phyloP scores from a whole-genome alignment of 2,329 filamentous ascomycete species.

The Daldinia sp. region DNA sequence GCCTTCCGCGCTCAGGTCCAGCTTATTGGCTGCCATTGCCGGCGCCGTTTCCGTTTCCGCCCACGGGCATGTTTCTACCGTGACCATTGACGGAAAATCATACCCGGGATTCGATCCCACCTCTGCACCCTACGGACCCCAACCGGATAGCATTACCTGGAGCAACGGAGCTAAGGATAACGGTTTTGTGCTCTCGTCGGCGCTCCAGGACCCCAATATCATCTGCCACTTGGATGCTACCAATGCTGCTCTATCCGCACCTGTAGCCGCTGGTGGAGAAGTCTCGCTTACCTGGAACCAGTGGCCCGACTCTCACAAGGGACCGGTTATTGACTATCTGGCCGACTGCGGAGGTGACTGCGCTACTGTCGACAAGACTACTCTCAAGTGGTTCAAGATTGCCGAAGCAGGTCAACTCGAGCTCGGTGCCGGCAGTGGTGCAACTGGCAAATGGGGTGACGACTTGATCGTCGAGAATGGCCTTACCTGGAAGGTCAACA shows the following conservation, averaged over 20 bases:
- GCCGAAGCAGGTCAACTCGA: constrained; percentile 41
- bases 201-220: constrained; percentile 47
- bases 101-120: constrained; percentile 33
- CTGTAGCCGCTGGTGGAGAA: constrained; percentile 65
- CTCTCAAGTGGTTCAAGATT: constrained; percentile 47
- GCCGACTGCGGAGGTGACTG: constrained; percentile 47
- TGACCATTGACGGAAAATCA: constrained; percentile 37
- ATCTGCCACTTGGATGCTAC: constrained; percentile 50
- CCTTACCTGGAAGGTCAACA: constrained; percentile 56
- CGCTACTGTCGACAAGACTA: constrained; percentile 42
- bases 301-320: constrained; percentile 68
- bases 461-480: constrained; percentile 54
- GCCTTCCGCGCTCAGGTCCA: constrained; percentile 14
- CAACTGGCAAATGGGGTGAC: constrained; percentile 47
- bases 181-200: constrained; percentile 52
- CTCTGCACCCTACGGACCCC: constrained; percentile 19
- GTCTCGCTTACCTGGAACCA: constrained; percentile 68
- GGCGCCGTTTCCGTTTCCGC: constrained; percentile 42
- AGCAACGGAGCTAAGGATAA: constrained; percentile 47
- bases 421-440: constrained; percentile 51
- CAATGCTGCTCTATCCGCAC: constrained; percentile 43
- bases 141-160: constrained; percentile 45
- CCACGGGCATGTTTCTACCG: constrained; percentile 46
- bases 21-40: constrained; percentile 22
- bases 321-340: constrained; percentile 49